Percentiles rank a stretch among this genome's conserved stretches.
phyloP scores from a whole-genome alignment of 495 filamentous ascomycete species.

The Penicillium egyptiacum region DNA sequence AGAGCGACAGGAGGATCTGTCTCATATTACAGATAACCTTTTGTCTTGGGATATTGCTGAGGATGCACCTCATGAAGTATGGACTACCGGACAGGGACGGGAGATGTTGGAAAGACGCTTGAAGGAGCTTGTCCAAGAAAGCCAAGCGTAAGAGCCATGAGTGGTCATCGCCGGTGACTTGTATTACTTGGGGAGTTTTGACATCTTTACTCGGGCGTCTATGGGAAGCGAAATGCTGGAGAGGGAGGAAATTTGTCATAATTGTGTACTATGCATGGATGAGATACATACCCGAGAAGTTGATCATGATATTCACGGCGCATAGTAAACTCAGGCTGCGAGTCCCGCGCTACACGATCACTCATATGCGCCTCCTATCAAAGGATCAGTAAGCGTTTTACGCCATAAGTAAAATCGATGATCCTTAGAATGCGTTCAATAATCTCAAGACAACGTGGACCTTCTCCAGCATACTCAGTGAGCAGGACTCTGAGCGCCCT shows the following conservation, averaged over 20 bases:
- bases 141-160: constrained; percentile 4
- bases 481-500: too few relatives aligned
- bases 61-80: constrained; percentile 83
- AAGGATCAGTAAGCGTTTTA: too few relatives aligned
- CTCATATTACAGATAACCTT: constrained; percentile 71
- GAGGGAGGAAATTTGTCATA: background rate
- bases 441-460: too few relatives aligned
- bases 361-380: too few relatives aligned
- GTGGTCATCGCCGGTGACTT: background rate
- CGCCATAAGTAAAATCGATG: too few relatives aligned
- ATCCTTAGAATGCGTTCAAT: too few relatives aligned
- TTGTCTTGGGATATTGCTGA: constrained; percentile 84
- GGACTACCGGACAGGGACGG: constrained; percentile 68
- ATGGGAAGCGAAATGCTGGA: background rate
- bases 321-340: too few relatives aligned
- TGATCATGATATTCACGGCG: background rate
- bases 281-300: too few relatives aligned
- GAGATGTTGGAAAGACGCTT: constrained; percentile 69
- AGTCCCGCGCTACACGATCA: too few relatives aligned
- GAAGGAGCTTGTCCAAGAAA: constrained; percentile 53
- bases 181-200: constrained; percentile 1
- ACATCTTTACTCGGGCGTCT: background rate
- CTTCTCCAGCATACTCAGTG: too few relatives aligned
- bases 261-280: background rate
- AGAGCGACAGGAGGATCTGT: constrained; percentile 76